phyloP scores from a whole-genome alignment of 768 basidiomycete species.

The Podaxis rugospora region DNA sequence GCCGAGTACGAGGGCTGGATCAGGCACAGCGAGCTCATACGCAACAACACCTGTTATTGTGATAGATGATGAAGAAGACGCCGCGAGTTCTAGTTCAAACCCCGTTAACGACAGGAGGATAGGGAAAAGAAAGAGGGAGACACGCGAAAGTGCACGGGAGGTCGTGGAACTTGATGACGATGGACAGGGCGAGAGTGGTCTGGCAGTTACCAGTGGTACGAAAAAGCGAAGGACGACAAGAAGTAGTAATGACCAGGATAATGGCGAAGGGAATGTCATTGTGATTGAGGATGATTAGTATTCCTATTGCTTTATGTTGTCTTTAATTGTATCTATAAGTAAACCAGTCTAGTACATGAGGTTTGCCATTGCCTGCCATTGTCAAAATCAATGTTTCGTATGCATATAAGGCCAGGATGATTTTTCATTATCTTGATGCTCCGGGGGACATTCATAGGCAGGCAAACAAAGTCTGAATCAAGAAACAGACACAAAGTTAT shows the following conservation, averaged over 20 bases:
- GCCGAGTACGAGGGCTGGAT: background rate
- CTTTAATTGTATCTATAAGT: background rate
- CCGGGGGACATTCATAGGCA: background rate
- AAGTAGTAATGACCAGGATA: background rate
- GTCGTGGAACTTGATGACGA: conserved; percentile 5
- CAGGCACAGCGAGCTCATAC: background rate
- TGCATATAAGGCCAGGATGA: background rate
- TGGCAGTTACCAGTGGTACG: background rate
- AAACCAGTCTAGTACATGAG: background rate
- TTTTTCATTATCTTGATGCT: background rate
- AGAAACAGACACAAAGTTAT: background rate
- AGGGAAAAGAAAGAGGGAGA: conserved; percentile 7
- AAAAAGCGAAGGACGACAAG: conserved; percentile 9
- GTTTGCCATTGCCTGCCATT: background rate
- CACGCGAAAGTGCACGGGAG: background rate
- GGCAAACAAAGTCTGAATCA: background rate
- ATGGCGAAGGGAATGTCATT: conserved; percentile 1
- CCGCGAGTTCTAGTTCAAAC: background rate
- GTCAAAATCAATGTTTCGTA: background rate
- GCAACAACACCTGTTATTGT: conserved; percentile 3
- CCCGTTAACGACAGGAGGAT: background rate
- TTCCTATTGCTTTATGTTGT: background rate
- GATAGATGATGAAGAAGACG: conserved; percentile 1
- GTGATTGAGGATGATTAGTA: conserved; percentile 15
- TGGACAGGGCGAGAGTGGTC: background rate